These are phyloP conservation scores for Colletotrichum noveboracense DNA, from an alignment of 2,329 filamentous ascomycete species.

Conservation along the genomic window DNA sequence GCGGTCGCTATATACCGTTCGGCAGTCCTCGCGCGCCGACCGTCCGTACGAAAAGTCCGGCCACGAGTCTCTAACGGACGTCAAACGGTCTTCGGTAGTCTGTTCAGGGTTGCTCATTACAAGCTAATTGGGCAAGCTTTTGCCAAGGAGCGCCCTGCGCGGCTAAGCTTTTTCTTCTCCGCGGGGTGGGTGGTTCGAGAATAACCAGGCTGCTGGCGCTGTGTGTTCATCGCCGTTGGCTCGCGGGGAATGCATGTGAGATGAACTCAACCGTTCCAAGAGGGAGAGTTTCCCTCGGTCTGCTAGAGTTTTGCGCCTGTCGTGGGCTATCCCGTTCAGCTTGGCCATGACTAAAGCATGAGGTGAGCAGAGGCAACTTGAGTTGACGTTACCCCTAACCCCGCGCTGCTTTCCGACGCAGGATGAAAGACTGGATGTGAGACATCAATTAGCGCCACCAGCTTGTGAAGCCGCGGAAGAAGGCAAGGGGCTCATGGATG, in stretches of 20 bases:
- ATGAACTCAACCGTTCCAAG: not conserved
- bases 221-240: not conserved
- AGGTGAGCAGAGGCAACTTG: not conserved
- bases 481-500: not conserved
- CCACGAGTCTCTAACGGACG: not conserved
- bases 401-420: not conserved
- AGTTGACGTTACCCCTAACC: not conserved
- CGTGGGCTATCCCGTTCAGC: not conserved
- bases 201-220: not conserved
- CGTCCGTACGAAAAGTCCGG: not conserved
- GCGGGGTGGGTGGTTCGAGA: not conserved
- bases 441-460: not conserved
- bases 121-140: not conserved
- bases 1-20: not conserved
- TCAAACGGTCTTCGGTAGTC: not conserved
- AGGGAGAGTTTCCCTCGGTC: not conserved
- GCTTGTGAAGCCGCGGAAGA: not conserved
- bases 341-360: not conserved
- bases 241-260: not conserved
- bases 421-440: fast-evolving
- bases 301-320: not conserved
- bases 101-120: not conserved
- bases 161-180: not conserved
- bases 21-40: not conserved
- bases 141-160: not conserved